These are phyloP conservation scores for Neurospora discreta DNA, from an alignment of 495 filamentous ascomycete genomes.

Conservation along the genomic window DNA sequence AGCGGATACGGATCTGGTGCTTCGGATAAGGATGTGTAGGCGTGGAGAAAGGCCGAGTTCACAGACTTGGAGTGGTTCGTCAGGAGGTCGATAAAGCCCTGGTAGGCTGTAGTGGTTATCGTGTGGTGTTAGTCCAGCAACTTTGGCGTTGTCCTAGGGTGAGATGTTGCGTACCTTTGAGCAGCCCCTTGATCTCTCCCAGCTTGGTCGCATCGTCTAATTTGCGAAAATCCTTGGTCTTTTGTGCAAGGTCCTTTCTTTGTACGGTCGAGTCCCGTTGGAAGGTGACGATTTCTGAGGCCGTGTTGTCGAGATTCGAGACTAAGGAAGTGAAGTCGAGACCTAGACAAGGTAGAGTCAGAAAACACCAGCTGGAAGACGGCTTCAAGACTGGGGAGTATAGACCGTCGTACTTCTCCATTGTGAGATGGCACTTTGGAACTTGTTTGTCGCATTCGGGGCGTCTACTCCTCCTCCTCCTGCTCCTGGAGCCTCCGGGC, in stretches of 20 bases:
- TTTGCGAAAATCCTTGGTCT: constrained; percentile 96
- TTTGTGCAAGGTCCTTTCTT: constrained; percentile 92
- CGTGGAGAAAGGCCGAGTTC: constrained; percentile 79
- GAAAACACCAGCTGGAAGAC: not conserved
- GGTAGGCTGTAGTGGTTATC: constrained; percentile 56
- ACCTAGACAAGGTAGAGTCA: constrained; percentile 36
- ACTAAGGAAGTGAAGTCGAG: constrained; percentile 82
- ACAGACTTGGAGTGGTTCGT: constrained; percentile 90
- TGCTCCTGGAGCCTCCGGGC: constrained; percentile 14
- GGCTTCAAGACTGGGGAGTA: not conserved
- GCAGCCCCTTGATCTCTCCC: constrained; percentile 71
- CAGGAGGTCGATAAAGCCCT: constrained; percentile 90
- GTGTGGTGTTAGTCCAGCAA: constrained; percentile 2
- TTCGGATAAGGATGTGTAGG: constrained; percentile 89
- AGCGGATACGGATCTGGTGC: constrained; percentile 94
- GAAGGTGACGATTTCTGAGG: constrained; percentile 82
- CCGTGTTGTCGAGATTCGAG: constrained; percentile 78
- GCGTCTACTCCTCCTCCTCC: constrained; percentile 7
- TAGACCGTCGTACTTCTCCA: constrained; percentile 68
- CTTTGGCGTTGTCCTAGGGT: not conserved
- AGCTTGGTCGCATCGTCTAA: constrained; percentile 85
- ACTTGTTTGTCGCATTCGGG: constrained; percentile 53
- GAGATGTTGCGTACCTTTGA: constrained; percentile 53
- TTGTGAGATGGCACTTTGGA: constrained; percentile 86
- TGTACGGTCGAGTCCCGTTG: constrained; percentile 89